Percentiles rank a stretch among this genome's conserved stretches.
Conservation (phyloP, 2,329 filamentous ascomycete species). For the Ophiostoma tasmaniense region DNA sequence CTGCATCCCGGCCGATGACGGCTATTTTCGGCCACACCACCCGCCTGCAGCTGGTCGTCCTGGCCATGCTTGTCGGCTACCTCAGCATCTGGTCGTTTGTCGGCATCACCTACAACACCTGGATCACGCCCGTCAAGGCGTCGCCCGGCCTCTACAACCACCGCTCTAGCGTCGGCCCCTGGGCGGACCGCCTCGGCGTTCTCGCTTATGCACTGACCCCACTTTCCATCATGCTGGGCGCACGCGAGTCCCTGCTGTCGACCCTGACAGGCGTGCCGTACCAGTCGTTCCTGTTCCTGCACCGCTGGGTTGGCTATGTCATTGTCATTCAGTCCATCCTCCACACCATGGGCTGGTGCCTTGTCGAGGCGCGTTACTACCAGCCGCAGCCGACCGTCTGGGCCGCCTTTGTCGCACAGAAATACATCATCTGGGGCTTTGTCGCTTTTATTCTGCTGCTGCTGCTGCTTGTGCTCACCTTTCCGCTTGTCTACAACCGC, state of each 20-base stretch:
- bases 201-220: conserved; percentile 68
- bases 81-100: conserved; percentile 60
- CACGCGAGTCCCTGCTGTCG: conserved; percentile 60
- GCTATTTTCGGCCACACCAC: conserved; percentile 58
- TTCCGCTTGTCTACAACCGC: conserved; percentile 46
- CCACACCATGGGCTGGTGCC: conserved; percentile 58
- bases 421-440: conserved; percentile 66
- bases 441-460: conserved; percentile 58
- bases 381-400: conserved; percentile 46
- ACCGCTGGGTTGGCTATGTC: conserved; percentile 67
- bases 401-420: conserved; percentile 48
- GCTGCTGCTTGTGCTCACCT: conserved; percentile 44
- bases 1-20: conserved; percentile 30
- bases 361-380: conserved; percentile 30
- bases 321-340: conserved; percentile 60
- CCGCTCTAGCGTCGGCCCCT: conserved; percentile 57
- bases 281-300: conserved; percentile 69
- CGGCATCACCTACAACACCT: conserved; percentile 58
- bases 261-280: conserved; percentile 65
- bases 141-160: conserved; percentile 51
- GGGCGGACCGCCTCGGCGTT: conserved; percentile 59
- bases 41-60: conserved; percentile 56
- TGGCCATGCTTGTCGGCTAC: conserved; percentile 51
- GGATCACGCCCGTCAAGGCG: conserved; percentile 60
- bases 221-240: conserved; percentile 57